phyloP scores from a whole-genome alignment of 345 rosid species.

The Moringa oleifera region DNA sequence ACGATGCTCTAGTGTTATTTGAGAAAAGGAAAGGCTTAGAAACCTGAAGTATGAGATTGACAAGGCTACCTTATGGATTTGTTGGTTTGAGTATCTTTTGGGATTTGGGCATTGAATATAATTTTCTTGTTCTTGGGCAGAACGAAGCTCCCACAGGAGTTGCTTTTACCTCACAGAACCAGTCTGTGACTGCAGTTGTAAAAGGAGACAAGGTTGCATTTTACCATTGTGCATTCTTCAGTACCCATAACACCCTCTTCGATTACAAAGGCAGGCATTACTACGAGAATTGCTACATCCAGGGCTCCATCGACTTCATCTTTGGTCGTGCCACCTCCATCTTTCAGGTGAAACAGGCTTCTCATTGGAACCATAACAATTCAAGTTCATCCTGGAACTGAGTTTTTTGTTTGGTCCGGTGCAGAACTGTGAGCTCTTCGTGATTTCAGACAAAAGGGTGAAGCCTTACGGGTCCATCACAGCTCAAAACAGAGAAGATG shows the following conservation, averaged over 20 bases:
- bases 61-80: too few species aligned
- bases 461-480: slow-evolving; percentile 71
- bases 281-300: slow-evolving; percentile 73
- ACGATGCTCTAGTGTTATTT: too few species aligned
- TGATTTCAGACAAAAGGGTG: slow-evolving; percentile 66
- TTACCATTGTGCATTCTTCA: slow-evolving; percentile 84
- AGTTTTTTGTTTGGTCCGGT: too few species aligned
- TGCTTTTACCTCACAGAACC: slow-evolving; percentile 92
- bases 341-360: slow-evolving; percentile 58
- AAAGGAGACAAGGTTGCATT: slow-evolving; percentile 77
- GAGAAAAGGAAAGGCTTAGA: too few species aligned
- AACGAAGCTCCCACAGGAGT: slow-evolving; percentile 85
- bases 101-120: too few species aligned
- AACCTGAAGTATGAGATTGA: too few species aligned
- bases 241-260: slow-evolving; percentile 88
- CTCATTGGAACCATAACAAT: too few species aligned
- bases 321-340: slow-evolving; percentile 85
- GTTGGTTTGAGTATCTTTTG: too few species aligned
- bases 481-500: slow-evolving; percentile 59
- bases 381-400: too few species aligned
- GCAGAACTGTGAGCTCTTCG: slow-evolving; percentile 79
- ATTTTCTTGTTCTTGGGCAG: too few species aligned
- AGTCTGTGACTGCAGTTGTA: slow-evolving; percentile 85
- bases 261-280: slow-evolving; percentile 95
- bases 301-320: slow-evolving; percentile 92